Conservation (phyloP, 768 basidiomycete species). For the Termitomyces sp. region DNA sequence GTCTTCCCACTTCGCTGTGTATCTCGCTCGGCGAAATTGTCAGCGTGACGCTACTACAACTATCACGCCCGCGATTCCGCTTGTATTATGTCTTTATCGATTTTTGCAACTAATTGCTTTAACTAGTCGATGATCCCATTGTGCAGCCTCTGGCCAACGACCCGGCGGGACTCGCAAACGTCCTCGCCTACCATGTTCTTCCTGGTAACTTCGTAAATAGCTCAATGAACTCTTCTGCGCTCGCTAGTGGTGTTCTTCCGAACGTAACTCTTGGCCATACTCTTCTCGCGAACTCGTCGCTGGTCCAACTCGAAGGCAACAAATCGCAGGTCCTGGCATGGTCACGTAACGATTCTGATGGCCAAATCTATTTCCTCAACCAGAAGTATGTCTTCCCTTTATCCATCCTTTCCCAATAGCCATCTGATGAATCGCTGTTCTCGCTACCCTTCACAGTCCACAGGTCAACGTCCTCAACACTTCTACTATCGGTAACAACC, state of each 20-base stretch:
- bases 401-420: background rate
- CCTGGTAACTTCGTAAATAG: constrained; percentile 18
- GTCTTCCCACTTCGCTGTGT: constrained; percentile 1
- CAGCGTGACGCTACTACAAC: no score
- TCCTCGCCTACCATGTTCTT: constrained; percentile 21
- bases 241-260: constrained; percentile 42
- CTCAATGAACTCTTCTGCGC: constrained; percentile 18
- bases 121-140: constrained; percentile 14
- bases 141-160: constrained; percentile 2
- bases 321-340: constrained; percentile 55
- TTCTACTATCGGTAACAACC: constrained; percentile 31
- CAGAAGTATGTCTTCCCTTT: constrained; percentile 34
- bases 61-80: background rate
- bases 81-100: background rate
- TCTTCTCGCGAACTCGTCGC: constrained; percentile 45
- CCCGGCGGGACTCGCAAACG: constrained; percentile 7
- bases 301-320: constrained; percentile 56
- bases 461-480: constrained; percentile 32
- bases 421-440: background rate
- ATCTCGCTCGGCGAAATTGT: background rate
- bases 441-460: constrained; percentile 5
- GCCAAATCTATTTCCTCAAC: constrained; percentile 44
- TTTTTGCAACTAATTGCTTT: background rate
- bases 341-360: constrained; percentile 33
- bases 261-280: constrained; percentile 65